Conservation (phyloP, 805 yeast species). For the Peterozyma toletana region DNA sequence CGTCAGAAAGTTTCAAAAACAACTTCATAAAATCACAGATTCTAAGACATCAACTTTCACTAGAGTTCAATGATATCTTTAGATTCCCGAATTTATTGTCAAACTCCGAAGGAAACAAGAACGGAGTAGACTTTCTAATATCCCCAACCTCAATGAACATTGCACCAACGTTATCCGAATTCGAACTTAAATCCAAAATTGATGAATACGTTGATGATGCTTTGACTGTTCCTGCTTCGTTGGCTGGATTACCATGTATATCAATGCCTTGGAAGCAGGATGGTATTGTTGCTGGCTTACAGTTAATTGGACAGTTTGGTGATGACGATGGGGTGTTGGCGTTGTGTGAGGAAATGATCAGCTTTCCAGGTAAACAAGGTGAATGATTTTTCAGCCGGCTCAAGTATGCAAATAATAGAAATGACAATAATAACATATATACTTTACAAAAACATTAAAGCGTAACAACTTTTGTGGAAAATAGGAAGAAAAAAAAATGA, state of each 20-base stretch:
- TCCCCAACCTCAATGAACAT: constrained; percentile 61
- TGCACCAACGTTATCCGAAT: constrained; percentile 50
- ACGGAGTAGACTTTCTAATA: constrained; percentile 61
- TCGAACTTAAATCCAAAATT: constrained; percentile 33
- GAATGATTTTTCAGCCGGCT: too few species aligned
- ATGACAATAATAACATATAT: too few species aligned
- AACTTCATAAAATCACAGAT: constrained; percentile 73
- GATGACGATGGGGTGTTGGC: constrained; percentile 61
- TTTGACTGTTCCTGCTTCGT: constrained; percentile 81
- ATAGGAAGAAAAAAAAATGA: too few species aligned
- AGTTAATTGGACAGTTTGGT: constrained; percentile 81
- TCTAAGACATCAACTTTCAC: constrained; percentile 50
- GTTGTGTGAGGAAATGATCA: constrained; percentile 12
- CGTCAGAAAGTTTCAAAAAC: constrained; percentile 64
- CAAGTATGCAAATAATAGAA: too few species aligned
- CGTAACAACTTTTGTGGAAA: too few species aligned
- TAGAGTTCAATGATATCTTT: constrained; percentile 64
- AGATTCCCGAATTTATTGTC: constrained; percentile 36
- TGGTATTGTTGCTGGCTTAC: constrained; percentile 52
- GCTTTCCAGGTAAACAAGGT: too few species aligned
- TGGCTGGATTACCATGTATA: constrained; percentile 87
- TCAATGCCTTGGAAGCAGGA: constrained; percentile 50
- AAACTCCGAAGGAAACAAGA: constrained; percentile 10
- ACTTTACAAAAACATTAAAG: too few species aligned
- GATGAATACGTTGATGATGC: constrained; percentile 75